phyloP scores from a whole-genome alignment of 768 basidiomycete species.

The Termitomyces sp. region DNA sequence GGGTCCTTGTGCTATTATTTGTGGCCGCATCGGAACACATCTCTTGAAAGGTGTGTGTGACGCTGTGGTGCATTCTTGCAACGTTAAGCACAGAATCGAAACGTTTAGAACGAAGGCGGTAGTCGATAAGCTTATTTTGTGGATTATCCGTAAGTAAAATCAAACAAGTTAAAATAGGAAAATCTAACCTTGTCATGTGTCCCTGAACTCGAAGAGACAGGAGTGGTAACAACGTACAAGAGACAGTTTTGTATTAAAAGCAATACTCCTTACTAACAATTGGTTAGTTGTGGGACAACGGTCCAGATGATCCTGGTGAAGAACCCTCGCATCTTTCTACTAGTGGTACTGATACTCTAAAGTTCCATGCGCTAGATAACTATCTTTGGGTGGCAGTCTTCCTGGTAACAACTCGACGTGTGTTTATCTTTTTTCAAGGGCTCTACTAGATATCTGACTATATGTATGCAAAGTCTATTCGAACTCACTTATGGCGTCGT shows the following conservation, averaged over 20 bases:
- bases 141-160: not conserved
- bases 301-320: not conserved
- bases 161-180: not conserved
- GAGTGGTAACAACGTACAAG: not conserved
- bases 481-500: not conserved
- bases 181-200: not conserved
- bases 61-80: not conserved
- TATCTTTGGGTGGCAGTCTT: not conserved
- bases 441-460: not conserved
- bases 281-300: not conserved
- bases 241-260: not conserved
- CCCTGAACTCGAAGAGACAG: not conserved
- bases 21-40: not conserved
- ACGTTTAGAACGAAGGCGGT: not conserved
- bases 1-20: not conserved
- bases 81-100: not conserved
- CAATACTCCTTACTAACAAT: not conserved
- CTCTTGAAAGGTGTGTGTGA: not conserved
- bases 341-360: not conserved
- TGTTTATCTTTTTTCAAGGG: no score
- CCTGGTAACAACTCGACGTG: not conserved
- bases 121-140: not conserved
- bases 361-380: not conserved
- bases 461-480: not conserved
- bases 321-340: not conserved